A percentile compares a stretch with the other conserved stretches of the same genome.
Conservation (phyloP, 1,284 basidiomycete genomes). For the Irpex sp. region DNA sequence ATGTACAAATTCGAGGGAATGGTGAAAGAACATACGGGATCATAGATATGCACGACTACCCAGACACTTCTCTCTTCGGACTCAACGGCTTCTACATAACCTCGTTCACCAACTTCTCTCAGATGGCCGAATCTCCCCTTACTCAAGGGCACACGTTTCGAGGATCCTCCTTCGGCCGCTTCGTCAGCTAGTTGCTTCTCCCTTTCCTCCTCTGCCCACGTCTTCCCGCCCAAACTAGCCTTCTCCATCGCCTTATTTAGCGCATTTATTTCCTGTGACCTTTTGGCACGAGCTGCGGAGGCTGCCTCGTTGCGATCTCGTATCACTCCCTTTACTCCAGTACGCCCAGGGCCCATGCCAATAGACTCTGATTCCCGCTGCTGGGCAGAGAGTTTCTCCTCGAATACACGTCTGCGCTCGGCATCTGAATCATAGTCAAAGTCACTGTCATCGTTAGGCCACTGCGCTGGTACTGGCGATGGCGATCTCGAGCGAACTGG, state of each 20-base stretch:
- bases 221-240: constrained; percentile 58
- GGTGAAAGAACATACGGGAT: constrained; percentile 54
- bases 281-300: constrained; percentile 45
- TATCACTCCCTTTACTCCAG: constrained; percentile 82
- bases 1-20: background rate
- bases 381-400: constrained; percentile 22
- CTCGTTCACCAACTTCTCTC: constrained; percentile 72
- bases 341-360: constrained; percentile 81
- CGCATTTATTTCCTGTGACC: constrained; percentile 44
- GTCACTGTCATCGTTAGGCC: constrained; percentile 32
- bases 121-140: constrained; percentile 74
- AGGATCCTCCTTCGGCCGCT: constrained; percentile 28
- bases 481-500: constrained; percentile 55
- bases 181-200: constrained; percentile 36
- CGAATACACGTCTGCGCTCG: constrained; percentile 25
- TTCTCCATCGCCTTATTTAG: constrained; percentile 57
- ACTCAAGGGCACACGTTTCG: constrained; percentile 37
- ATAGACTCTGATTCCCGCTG: constrained; percentile 42
- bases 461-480: constrained; percentile 24
- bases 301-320: constrained; percentile 70
- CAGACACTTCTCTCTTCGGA: constrained; percentile 64
- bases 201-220: constrained; percentile 68
- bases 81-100: constrained; percentile 76
- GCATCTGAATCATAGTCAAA: constrained; percentile 48
- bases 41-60: constrained; percentile 83